A percentile compares a stretch with the other conserved stretches of the same genome.
Conservation (phyloP, 148 eudicot genomes). For the Spergularia marina region DNA sequence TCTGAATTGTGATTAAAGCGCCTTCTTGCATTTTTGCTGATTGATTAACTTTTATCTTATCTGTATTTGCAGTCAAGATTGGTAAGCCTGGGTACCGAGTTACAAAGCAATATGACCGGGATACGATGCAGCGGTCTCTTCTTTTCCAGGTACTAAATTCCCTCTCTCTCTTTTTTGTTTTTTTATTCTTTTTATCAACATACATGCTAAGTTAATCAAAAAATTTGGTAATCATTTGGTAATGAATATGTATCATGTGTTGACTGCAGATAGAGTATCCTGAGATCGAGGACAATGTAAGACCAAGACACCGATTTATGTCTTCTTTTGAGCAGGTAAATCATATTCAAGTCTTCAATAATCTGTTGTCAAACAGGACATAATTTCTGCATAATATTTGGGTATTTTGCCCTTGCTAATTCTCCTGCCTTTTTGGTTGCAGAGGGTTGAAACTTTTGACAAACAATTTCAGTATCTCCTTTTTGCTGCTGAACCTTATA, state of each 20-base stretch:
- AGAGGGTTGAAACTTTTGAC: constrained; percentile 84
- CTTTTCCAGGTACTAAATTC: constrained; percentile 70
- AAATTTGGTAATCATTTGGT: neutral
- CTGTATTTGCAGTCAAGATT: constrained; percentile 66
- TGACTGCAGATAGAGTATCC: constrained; percentile 83
- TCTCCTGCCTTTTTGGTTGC: constrained; percentile 14
- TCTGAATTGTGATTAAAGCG: neutral
- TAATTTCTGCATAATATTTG: too few relatives aligned
- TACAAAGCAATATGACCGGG: constrained; percentile 91
- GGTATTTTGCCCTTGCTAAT: neutral
- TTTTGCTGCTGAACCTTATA: constrained; percentile 95
- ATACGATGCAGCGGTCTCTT: constrained; percentile 91
- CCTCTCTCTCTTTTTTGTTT: neutral
- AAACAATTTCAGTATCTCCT: constrained; percentile 85
- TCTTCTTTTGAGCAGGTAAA: constrained; percentile 92
- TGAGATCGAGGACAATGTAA: constrained; percentile 83
- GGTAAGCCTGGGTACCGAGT: constrained; percentile 97
- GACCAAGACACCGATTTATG: constrained; percentile 97
- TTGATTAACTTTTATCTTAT: constrained; percentile 17
- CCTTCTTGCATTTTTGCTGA: neutral
- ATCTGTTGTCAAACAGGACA: too few relatives aligned
- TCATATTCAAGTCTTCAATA: too few relatives aligned
- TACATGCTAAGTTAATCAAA: neutral
- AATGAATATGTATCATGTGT: constrained; percentile 3
- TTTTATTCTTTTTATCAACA: too few relatives aligned